phyloP scores from a whole-genome alignment of 805 yeast species.

The Metschnikowia shivogae region DNA sequence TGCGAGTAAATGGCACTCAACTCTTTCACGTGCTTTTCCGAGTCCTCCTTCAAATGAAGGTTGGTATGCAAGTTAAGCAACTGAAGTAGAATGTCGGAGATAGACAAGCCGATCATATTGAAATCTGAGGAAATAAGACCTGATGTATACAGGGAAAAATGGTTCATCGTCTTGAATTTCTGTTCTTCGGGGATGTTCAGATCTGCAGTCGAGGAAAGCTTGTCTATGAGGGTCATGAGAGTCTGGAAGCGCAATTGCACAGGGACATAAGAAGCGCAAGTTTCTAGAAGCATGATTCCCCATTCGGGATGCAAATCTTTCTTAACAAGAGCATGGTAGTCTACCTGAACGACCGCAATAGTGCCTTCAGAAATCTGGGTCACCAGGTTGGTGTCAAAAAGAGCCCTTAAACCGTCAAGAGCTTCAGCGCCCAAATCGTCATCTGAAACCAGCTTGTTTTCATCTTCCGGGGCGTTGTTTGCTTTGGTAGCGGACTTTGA shows the following conservation, averaged over 20 bases:
- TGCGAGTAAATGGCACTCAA: slow-evolving; percentile 45
- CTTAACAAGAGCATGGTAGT: slow-evolving; percentile 21
- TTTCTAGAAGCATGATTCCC: slow-evolving; percentile 55
- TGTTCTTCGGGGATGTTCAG: slow-evolving; percentile 13
- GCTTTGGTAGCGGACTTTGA: slow-evolving; percentile 16
- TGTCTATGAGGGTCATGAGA: slow-evolving; percentile 41
- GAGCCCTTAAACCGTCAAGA: slow-evolving; percentile 47
- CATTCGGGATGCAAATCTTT: slow-evolving; percentile 30
- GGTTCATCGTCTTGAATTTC: slow-evolving; percentile 27
- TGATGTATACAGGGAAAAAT: slow-evolving; percentile 44
- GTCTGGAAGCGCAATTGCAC: slow-evolving; percentile 71
- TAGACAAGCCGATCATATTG: slow-evolving; percentile 82
- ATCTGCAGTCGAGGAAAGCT: slow-evolving; percentile 22
- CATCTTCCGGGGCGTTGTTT: slow-evolving; percentile 23
- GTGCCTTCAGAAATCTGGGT: slow-evolving; percentile 59
- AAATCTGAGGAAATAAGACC: slow-evolving; percentile 72
- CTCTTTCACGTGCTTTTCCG: slow-evolving; percentile 21
- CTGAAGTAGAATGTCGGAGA: slow-evolving; percentile 69
- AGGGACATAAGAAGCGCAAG: slow-evolving; percentile 73
- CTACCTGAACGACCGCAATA: slow-evolving; percentile 42
- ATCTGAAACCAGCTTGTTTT: slow-evolving; percentile 33
- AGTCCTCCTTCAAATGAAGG: slow-evolving; percentile 23
- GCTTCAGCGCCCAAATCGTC: slow-evolving; percentile 45
- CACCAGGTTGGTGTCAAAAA: slow-evolving; percentile 61
- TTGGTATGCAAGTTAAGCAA: slow-evolving; percentile 48